Evolutionary conservation across 352 stramenopile species (phyloP), one percentile per base, ranked within the genome.

Genomic region (Globisporangium acanthophoron): DNA sequence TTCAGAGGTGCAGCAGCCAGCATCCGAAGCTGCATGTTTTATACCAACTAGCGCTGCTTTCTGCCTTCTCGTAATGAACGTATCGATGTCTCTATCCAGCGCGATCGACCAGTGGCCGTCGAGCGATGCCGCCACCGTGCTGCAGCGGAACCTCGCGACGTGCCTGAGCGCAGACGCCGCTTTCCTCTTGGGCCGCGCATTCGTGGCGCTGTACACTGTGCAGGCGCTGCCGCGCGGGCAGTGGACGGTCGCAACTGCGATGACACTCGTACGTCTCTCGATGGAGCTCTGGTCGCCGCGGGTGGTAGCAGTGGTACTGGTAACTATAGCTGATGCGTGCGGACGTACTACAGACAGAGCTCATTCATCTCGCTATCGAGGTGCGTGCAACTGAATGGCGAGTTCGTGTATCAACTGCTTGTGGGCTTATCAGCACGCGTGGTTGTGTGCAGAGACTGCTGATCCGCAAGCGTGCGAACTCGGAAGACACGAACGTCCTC

Each of bases 401-500:
- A 48, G 6, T 24, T 15, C 18, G 11, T 16, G 9, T 8, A 18
- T 13, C 31, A 12, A 18, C n/a, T 1, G 11, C 21, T 7, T 11
- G 21, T 18, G 44, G 7, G 43, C 43, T 29, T 9, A 45, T 45
- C 11, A 16, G 15, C 40, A 16, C n/a, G 3, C 15, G 44, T 15
- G 18, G 20, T 20, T 47, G 12, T 33, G 13, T 35, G 27, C 27
- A 80, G 70, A 65, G 64, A 3, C 65, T 90, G 41, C 49, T 90
- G 8, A 56, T 33, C 16, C 74, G 76, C 2, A 80, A 78, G 5
- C 60, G 74, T 4, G 43, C 45, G 21, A 67, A 83, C 46, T 66
- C 65, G 46, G 66, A 77, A 15, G 72, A 87, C 33, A 67, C 69
- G 24, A 89, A 93, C 44, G 51, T 93, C 12, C 64, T 93, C 18